phyloP scores from a whole-genome alignment of 148 eudicot genomes.

The Amaranthus palmeri region DNA sequence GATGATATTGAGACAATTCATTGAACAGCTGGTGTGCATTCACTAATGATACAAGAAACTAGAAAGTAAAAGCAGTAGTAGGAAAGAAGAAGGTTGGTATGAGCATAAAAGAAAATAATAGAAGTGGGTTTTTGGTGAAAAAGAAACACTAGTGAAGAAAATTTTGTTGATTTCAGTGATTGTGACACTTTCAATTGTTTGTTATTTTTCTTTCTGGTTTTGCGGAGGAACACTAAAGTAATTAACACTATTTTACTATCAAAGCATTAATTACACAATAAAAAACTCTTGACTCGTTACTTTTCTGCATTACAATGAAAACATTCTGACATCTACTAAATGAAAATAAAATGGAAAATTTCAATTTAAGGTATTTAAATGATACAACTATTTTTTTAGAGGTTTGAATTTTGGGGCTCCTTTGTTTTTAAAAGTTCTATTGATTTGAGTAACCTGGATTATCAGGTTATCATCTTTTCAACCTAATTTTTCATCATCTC shows the following conservation, averaged over 20 bases:
- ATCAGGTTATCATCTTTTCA: too few species aligned
- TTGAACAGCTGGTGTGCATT: constrained; percentile 36
- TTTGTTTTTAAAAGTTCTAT: too few species aligned
- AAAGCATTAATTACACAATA: too few species aligned
- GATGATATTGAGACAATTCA: constrained; percentile 14
- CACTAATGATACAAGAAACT: constrained; percentile 12
- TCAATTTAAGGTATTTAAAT: too few species aligned
- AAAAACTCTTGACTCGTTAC: too few species aligned
- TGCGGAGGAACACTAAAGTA: constrained; percentile 11
- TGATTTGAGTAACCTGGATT: too few species aligned
- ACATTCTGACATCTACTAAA: too few species aligned
- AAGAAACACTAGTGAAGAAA: not conserved
- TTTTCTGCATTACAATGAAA: too few species aligned
- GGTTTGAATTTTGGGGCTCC: too few species aligned
- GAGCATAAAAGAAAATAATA: constrained; percentile 6
- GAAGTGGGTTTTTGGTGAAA: constrained; percentile 14
- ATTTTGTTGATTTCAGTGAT: constrained; percentile 12
- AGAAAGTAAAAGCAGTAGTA: not conserved
- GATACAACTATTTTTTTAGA: too few species aligned
- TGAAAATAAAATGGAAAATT: too few species aligned
- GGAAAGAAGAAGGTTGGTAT: constrained; percentile 16
- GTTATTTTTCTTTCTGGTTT: not conserved
- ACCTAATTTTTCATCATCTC: too few species aligned
- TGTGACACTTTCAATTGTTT: constrained; percentile 13
- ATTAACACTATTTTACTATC: not conserved